phyloP scores from a whole-genome alignment of 2,329 filamentous ascomycete genomes.

The Fusarium sarcochroum region DNA sequence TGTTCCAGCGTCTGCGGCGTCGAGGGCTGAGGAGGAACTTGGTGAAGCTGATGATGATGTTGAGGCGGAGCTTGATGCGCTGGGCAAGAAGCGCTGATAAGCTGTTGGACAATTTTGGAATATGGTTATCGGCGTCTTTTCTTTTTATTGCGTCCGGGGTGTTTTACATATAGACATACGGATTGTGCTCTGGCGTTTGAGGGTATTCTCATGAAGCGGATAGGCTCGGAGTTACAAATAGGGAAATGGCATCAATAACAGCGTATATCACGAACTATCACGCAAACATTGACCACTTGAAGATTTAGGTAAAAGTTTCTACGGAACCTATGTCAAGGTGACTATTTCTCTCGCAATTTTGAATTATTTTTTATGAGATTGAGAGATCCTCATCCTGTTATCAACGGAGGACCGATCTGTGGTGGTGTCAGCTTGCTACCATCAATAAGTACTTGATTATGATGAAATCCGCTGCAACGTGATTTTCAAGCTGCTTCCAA shows the following conservation, averaged over 20 bases:
- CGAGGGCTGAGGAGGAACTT: constrained; percentile 63
- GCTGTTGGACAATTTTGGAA: not conserved
- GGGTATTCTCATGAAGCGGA: constrained; percentile 4
- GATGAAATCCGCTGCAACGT: too few species aligned
- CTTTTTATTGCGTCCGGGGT: constrained; percentile 6
- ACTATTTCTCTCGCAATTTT: not conserved
- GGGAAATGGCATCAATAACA: constrained; percentile 14
- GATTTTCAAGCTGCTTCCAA: too few species aligned
- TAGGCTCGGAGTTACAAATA: constrained; percentile 27
- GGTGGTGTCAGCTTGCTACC: too few species aligned
- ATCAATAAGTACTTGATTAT: too few species aligned
- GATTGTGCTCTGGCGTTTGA: constrained; percentile 23
- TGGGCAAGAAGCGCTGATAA: constrained; percentile 56
- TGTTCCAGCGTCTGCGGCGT: constrained; percentile 54
- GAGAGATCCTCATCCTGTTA: too few species aligned
- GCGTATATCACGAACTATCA: constrained; percentile 6
- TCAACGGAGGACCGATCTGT: too few species aligned
- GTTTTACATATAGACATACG: constrained; percentile 16
- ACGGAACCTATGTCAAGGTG: not conserved
- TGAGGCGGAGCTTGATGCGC: constrained; percentile 58
- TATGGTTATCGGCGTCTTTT: not conserved
- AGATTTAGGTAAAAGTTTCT: not conserved
- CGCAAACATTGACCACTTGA: not conserved
- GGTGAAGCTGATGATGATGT: constrained; percentile 67
- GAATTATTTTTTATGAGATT: too few species aligned